Percentiles rank a stretch among this genome's conserved stretches.
Conservation (phyloP, 305 asterid genomes). For the Plantago lanceolata region DNA sequence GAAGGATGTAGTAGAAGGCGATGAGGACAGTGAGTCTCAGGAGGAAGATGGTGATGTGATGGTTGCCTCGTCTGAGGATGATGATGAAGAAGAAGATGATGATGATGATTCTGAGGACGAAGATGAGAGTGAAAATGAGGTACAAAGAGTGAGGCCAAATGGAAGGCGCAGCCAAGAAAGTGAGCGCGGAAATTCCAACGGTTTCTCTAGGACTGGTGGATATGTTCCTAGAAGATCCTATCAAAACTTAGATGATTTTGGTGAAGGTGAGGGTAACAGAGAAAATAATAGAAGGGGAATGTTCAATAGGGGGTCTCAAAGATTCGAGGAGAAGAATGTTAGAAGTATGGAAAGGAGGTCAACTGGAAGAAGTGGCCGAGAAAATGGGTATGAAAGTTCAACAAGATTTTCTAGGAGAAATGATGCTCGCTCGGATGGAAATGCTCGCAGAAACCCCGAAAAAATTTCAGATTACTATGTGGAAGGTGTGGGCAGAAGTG, state of each 20-base stretch:
- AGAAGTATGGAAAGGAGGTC: constrained; percentile 27
- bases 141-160: constrained; percentile 30
- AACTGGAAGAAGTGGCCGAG: constrained; percentile 16
- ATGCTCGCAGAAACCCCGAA: constrained; percentile 22
- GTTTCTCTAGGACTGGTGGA: constrained; percentile 12
- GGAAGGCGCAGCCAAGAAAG: constrained; percentile 17
- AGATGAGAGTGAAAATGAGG: constrained; percentile 22
- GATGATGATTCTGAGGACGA: constrained; percentile 24
- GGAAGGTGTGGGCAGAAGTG: constrained; percentile 24
- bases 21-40: constrained; percentile 26
- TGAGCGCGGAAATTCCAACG: constrained; percentile 2
- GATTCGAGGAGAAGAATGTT: constrained; percentile 26
- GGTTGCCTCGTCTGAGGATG: constrained; percentile 32
- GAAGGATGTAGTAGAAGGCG: constrained; percentile 30
- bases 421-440: constrained; percentile 20
- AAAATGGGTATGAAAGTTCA: constrained; percentile 14
- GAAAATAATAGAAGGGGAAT: constrained; percentile 25
- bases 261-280: constrained; percentile 21
- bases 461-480: constrained; percentile 20
- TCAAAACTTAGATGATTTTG: constrained; percentile 15
- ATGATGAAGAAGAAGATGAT: constrained; percentile 26
- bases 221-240: constrained; percentile 23
- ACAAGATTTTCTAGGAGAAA: constrained; percentile 16
- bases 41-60: constrained; percentile 39
- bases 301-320: constrained; percentile 22